Evolutionary conservation across 2,329 filamentous ascomycete species (phyloP), one percentile per base, ranked within the genome.

Genomic region (Xylariomycetidae sp.): DNA sequence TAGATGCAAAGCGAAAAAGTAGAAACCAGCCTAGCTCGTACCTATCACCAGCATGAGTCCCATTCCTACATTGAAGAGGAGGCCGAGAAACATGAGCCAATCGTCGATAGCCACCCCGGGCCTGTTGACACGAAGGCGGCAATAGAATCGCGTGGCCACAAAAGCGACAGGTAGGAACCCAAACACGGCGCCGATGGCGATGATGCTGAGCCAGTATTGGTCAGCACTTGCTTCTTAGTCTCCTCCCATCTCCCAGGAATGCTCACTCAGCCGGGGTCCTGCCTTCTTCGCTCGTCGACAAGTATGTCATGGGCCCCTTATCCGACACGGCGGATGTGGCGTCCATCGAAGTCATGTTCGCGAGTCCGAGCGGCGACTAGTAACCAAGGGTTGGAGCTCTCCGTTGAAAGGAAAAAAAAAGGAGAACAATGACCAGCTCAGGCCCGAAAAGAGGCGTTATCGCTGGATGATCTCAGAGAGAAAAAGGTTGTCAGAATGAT

Each of bases 101-200:
- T 41, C 39, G 15, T 38, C 36, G 6, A 31, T 18, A 16, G 5
- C 39, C 7, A 38, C 13, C 3, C 20, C 22, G 1, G 31, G 5
- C 4, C 17, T 8, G 2, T 15, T 32, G 5, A 32, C 27, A 6
- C 25, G 27, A 2, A 33, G 8, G 15, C 33, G 39, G n/a, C 32
- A 34, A 14, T 41, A 41, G 29, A 41, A 41, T 4, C 39, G 31
- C 25, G 36, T 4, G 8, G 27, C 16, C 2, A 41, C 33, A n/a
- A n/a, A 12, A 13, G 38, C 3, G 16, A 29, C 26, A 10, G 39
- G 20, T 5, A 41, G 25, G 1, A 14, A 20, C 10, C 17, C 7
- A 5, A 41, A 31, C 6, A 41, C 36, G 18, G 39, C 36, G 17
- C 39, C 39, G n/a, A 38, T 33, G 13, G 39, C 36, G n/a, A 41